Evolutionary conservation across 2,329 filamentous ascomycete genomes (phyloP).

Genomic region (Herpotrichia juniperi): DNA sequence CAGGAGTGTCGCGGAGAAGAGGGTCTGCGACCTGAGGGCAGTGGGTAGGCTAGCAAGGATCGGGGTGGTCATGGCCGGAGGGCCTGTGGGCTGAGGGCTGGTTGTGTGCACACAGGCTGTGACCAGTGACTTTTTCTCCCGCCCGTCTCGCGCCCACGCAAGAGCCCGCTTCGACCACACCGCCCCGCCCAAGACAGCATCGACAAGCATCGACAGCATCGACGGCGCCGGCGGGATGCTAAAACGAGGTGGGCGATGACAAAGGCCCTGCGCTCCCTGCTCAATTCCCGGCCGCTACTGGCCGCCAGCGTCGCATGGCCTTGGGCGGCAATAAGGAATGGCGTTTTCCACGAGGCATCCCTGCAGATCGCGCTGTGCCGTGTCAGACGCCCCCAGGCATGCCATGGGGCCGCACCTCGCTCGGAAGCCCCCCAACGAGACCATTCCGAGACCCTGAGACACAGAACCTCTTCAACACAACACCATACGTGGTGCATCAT

Average conservation of each 20-base stretch:
- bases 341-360: conserved; percentile 41
- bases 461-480: too few relatives aligned
- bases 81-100: neutral
- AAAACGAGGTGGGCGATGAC: conserved; percentile 37
- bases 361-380: conserved; percentile 25
- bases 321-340: conserved; percentile 8
- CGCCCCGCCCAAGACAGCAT: conserved; percentile 22
- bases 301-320: neutral
- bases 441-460: too few relatives aligned
- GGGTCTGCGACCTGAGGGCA: conserved; percentile 35
- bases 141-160: too few relatives aligned
- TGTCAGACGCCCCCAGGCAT: too few relatives aligned
- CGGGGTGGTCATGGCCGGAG: conserved; percentile 6
- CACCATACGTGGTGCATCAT: too few relatives aligned
- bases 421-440: too few relatives aligned
- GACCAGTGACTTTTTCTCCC: conserved; percentile 23
- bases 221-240: conserved; percentile 32
- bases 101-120: too few relatives aligned
- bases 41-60: conserved; percentile 38
- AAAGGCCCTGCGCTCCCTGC: conserved; percentile 17
- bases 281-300: neutral
- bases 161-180: too few relatives aligned
- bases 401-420: too few relatives aligned
- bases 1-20: conserved; percentile 39
- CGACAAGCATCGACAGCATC: conserved; percentile 33